Evolutionary conservation across 2,329 filamentous ascomycete genomes (phyloP), one percentile per base, ranked within the genome.

Genomic region (Monilinia fructigena): DNA sequence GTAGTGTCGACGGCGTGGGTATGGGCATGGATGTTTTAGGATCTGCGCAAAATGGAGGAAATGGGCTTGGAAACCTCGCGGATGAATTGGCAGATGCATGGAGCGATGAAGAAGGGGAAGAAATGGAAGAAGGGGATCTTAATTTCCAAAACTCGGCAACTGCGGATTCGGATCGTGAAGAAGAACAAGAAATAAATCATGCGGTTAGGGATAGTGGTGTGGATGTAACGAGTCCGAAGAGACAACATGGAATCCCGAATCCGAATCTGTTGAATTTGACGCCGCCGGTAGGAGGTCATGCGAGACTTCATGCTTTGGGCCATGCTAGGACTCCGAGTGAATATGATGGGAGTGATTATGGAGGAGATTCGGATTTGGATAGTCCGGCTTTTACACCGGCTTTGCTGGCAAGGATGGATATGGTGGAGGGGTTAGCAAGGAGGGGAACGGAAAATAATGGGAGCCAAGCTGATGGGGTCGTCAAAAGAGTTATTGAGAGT

Each of bases 41-140:
- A 50, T 81, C 77, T 48, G 78, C 77, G 31, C 63, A 65, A 54
- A 65, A 65, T 8, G 76, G 76, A 3, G 79, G 79, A 60, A 86
- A 86, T 68, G 88, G 89, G 11, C 80, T 92, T 69, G 91, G 91
- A 42, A 93, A 92, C 72, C 78, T 95, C 59, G 91, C 91, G 1
- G 91, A 94, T 77, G 91, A 95, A 77, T 80, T 95, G 58, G 91
- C 89, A 1, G 90, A 90, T 74, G 87, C 88, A 4, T 86, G 90
- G 76, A 86, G 85, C 54, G 87, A 86, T 45, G 89, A 86, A 11
- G 86, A 85, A 66, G 87, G 86, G 52, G 86, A 80, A 35, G 83
- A 82, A 28, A 82, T 83, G 45, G 80, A 83, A 54, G 80, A 82
- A 40, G 78, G 79, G 7, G 78, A 78, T 64, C 78, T 80, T 74